Conservation (phyloP, 2,329 filamentous ascomycete genomes). For the Davidsoniella eucalypti region DNA sequence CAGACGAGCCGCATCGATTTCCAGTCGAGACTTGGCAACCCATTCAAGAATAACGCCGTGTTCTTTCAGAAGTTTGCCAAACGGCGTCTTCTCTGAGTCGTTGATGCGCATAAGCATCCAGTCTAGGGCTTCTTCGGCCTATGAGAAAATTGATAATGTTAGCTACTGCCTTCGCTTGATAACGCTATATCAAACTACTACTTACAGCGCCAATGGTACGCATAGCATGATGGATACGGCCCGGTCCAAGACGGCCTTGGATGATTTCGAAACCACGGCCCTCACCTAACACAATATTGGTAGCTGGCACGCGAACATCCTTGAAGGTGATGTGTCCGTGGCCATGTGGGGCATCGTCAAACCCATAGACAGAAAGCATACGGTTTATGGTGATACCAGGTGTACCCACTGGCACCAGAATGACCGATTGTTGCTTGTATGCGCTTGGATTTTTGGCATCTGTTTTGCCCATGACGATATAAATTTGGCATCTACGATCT, state of each 20-base stretch:
- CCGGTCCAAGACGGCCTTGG: slow-evolving; percentile 86
- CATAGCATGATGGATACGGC: slow-evolving; percentile 97
- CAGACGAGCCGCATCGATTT: slow-evolving; percentile 83
- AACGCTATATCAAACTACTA: slow-evolving; percentile 10
- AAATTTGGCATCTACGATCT: slow-evolving; percentile 80
- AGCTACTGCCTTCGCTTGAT: neutral
- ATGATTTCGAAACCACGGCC: slow-evolving; percentile 97
- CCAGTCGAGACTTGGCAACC: slow-evolving; percentile 79
- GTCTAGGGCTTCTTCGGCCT: slow-evolving; percentile 78
- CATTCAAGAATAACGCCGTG: slow-evolving; percentile 94
- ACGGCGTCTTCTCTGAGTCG: slow-evolving; percentile 77
- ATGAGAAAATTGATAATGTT: slow-evolving; percentile 3
- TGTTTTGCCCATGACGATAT: slow-evolving; percentile 93
- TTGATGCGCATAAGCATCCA: slow-evolving; percentile 93
- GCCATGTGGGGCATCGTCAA: slow-evolving; percentile 95
- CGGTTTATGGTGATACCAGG: slow-evolving; percentile 84
- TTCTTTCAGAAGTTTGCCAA: slow-evolving; percentile 70
- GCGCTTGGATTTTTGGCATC: slow-evolving; percentile 57
- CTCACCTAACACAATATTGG: slow-evolving; percentile 79
- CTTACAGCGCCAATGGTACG: slow-evolving; percentile 68
- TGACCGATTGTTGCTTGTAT: slow-evolving; percentile 85
- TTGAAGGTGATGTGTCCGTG: slow-evolving; percentile 85
- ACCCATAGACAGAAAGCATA: slow-evolving; percentile 88
- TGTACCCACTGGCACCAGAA: slow-evolving; percentile 66
- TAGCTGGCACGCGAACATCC: slow-evolving; percentile 72